Evolutionary conservation across 768 basidiomycete species (phyloP), one percentile per base, ranked within the genome.

Genomic region (Trametes cinnabarina): DNA sequence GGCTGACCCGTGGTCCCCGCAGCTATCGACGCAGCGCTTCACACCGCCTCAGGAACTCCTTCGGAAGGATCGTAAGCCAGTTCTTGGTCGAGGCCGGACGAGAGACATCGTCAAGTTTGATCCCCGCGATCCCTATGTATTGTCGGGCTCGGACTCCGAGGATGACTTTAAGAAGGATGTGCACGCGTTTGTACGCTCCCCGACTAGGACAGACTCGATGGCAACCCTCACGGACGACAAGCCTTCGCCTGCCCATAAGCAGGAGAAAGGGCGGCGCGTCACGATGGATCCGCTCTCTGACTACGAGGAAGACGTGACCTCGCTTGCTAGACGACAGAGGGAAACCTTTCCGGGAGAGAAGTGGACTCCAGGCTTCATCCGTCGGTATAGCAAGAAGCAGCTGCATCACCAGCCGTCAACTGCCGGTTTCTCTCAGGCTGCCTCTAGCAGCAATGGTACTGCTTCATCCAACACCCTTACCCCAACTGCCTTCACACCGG

Each of bases 311-410:
- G 71, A 71, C 32, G 65, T 72, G 28, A 63, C 61, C 8, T 56
- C 57, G 2, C 47, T 47, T 6, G 56, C 49, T 2, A 22, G 47
- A 3, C 37, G 49, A 4, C 32, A 37, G 39, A 32, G 23, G 6
- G 23, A 10, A 0, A 20, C 54, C 30, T 35, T 37, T 5, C 8
- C 26, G 30, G 56, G n/a, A 61, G 64, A 43, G 19, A 59, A 72
- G 11, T 84, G 83, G 82, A 77, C 71, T 19, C 83, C 84, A 0
- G 78, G 66, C 0, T 85, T 85, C 66, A 68, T 83, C 55, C 69
- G 74, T 40, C 77, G 78, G 8, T 75, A 79, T 51, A 65, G 61
- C 14, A 47, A 47, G 9, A 48, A 52, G 17, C 25, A 40, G 35
- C 61, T 67, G 55, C 60, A 53, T 8, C 49, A 54, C 15, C 40